These are phyloP conservation scores for Periconia digitata DNA, from an alignment of 2,329 filamentous ascomycete species.

Conservation along the genomic window DNA sequence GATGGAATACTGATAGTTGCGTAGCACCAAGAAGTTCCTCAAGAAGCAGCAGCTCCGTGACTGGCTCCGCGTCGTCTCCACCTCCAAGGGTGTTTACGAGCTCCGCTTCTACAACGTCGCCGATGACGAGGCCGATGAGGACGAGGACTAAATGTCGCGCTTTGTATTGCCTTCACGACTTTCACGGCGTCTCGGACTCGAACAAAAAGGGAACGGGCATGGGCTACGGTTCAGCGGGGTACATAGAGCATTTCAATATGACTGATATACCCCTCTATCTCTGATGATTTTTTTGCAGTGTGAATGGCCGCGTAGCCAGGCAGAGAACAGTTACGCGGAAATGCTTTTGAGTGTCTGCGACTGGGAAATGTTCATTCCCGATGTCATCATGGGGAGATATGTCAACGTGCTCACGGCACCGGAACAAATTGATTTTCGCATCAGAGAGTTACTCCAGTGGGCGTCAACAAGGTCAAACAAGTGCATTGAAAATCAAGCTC, in stretches of 20 bases:
- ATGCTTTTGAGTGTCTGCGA: no score
- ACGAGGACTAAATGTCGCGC: conserved; percentile 79
- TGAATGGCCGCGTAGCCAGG: no score
- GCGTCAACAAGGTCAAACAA: no score
- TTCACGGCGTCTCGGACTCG: conserved; percentile 20
- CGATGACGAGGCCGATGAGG: conserved; percentile 95
- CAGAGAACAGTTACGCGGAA: no score
- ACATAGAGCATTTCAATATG: conserved; percentile 30
- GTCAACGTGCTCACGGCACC: no score
- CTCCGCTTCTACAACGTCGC: conserved; percentile 99
- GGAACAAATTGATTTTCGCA: no score
- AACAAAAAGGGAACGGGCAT: conserved; percentile 15
- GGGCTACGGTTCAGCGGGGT: conserved; percentile 19
- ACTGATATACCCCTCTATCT: neutral
- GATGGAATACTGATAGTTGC: conserved; percentile 12
- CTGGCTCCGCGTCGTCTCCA: conserved; percentile 98
- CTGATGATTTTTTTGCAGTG: no score
- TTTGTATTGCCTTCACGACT: conserved; percentile 16
- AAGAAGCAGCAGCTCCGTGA: conserved; percentile 99
- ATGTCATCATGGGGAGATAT: no score
- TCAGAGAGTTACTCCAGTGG: no score
- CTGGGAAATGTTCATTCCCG: no score
- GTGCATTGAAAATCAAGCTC: no score
- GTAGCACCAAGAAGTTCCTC: conserved; percentile 99
- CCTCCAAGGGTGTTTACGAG: conserved; percentile 97